Base-by-base conservation (phyloP, 208 protist species). In the Herpetomonas tarakana region DNA sequence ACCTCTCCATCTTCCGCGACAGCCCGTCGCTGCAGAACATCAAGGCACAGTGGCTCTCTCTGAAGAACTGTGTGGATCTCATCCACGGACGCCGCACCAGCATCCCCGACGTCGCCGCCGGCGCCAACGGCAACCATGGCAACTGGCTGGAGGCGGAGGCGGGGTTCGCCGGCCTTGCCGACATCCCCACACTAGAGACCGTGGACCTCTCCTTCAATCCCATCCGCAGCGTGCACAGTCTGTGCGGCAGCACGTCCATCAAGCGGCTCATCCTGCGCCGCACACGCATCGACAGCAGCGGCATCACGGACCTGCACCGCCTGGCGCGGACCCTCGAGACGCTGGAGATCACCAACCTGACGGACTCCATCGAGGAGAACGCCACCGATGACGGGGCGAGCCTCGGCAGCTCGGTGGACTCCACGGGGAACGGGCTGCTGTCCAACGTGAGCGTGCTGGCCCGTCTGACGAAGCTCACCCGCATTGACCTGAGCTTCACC, bases 141-240 rank as follows among this genome's bases (percentile, higher is more conserved):
- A 41, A 14, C 35, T 66, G 54, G 66, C 51, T 29, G 14, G 68
- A 83, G 55, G 45, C 63, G 25, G 83, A 86, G 66, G 76, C 60
- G 16, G 74, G 79, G 25, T 84, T 81, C 46, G 50, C 73, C 12
- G 76, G 79, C 3, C 63, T 91, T 29, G 83, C 83, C 21, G 65
- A 58, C 18, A 86, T 91, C 35, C 65, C 71, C 18, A 91, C 83
- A 21, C 74, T 91, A 18, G 74, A 85, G 49, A 69, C 68, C 25
- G 24, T 91, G 2, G 83, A 91, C 68, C 65, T 91, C 14, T 86
- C 78, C 45, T 84, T 80, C 68, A 83, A 78, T 62, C 57, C 70
- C 2, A 68, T 91, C 45, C 73, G 68, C 39, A 83, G 69, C 63
- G 52, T 91, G 7, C 68, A 77, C 50, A 76, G 71, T 0, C 58